Conservation (phyloP, 2,329 filamentous ascomycete species). For the Nectriaceae sp. region DNA sequence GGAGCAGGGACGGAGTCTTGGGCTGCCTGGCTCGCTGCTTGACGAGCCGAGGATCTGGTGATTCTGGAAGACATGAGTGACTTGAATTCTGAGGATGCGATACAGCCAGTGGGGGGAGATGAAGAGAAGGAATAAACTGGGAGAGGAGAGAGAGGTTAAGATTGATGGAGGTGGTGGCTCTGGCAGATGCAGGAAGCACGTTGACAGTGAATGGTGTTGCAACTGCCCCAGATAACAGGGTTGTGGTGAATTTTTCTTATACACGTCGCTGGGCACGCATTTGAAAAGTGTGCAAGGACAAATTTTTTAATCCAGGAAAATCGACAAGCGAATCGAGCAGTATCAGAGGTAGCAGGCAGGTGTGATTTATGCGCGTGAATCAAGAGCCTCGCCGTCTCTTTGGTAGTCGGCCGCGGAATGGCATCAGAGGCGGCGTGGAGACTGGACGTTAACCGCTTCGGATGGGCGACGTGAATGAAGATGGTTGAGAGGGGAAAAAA, state of each 20-base stretch:
- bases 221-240: background rate
- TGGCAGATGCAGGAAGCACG: background rate
- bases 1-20: constrained; percentile 46
- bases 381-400: background rate
- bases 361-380: background rate
- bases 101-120: constrained; percentile 13
- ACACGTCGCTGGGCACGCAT: background rate
- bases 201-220: background rate
- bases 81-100: constrained; percentile 29
- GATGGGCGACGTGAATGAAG: constrained; percentile 4
- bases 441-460: background rate
- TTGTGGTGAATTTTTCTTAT: background rate
- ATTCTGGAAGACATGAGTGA: constrained; percentile 95
- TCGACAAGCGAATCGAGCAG: background rate
- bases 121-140: constrained; percentile 13
- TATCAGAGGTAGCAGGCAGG: background rate
- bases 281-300: background rate
- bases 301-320: background rate
- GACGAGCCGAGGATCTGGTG: constrained; percentile 91
- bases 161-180: constrained; percentile 8
- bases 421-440: background rate
- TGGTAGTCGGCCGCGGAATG: background rate
- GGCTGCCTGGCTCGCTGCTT: constrained; percentile 69
- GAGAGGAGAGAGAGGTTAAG: constrained; percentile 19
- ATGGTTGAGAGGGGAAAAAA: constrained; percentile 16